Percentiles rank a stretch among this genome's conserved stretches.
Conservation (phyloP, 2,329 filamentous ascomycete species). For the Fusarium clavum region DNA sequence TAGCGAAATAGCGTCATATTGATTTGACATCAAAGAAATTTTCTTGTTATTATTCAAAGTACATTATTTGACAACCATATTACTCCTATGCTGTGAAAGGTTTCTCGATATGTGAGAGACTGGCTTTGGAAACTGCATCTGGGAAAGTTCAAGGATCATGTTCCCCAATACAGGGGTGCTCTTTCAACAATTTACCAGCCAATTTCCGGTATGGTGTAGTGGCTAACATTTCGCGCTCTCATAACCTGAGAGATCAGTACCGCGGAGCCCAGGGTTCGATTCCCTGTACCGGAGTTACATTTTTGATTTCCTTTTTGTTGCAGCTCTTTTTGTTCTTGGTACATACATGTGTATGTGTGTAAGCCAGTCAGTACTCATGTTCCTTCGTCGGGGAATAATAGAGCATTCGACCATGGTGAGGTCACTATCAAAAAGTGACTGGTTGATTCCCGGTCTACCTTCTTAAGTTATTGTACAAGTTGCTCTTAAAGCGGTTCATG, state of each 20-base stretch:
- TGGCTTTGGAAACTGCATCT: background rate
- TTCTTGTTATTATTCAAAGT: conserved; percentile 31
- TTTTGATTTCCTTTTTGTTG: background rate
- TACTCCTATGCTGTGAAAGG: background rate
- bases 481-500: background rate
- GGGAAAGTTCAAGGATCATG: background rate
- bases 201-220: conserved; percentile 50
- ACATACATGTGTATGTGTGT: too few relatives aligned
- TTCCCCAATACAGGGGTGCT: too few relatives aligned
- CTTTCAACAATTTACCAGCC: background rate
- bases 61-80: conserved; percentile 14
- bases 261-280: conserved; percentile 47
- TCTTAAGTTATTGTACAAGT: background rate
- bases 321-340: too few relatives aligned
- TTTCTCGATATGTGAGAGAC: too few relatives aligned
- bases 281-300: conserved; percentile 43
- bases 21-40: conserved; percentile 34
- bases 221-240: conserved; percentile 51
- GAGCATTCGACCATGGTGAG: background rate
- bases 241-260: conserved; percentile 43
- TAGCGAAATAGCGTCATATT: conserved; percentile 26
- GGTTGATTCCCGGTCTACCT: background rate
- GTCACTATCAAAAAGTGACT: background rate
- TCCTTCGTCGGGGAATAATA: background rate
- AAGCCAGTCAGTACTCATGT: background rate